These are phyloP conservation scores for Tolypocladium guangdongense DNA, from an alignment of 2,329 filamentous ascomycete species.

Conservation along the genomic window DNA sequence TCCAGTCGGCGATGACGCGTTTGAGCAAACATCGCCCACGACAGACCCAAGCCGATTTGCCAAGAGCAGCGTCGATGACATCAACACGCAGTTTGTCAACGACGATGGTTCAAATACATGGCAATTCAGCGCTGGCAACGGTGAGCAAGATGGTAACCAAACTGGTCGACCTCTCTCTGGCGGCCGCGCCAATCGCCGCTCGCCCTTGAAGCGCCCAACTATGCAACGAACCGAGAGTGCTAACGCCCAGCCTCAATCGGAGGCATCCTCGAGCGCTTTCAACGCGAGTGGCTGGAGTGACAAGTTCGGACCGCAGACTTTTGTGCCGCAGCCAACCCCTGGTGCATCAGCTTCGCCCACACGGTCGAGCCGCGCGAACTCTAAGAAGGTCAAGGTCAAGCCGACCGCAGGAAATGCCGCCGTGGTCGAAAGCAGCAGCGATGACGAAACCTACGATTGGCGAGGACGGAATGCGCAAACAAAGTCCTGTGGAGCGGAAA, in stretches of 20 bases:
- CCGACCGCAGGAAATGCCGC: slow-evolving; percentile 33
- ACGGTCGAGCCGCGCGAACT: slow-evolving; percentile 30
- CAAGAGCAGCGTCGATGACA: slow-evolving; percentile 45
- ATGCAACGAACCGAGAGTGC: slow-evolving; percentile 10
- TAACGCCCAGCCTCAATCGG: slow-evolving; percentile 10
- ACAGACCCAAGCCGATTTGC: slow-evolving; percentile 28
- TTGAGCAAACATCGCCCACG: slow-evolving; percentile 19
- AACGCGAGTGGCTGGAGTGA: slow-evolving; percentile 43
- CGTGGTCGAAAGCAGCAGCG: slow-evolving; percentile 35
- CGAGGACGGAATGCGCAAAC: slow-evolving; percentile 21
- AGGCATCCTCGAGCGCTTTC: slow-evolving; percentile 25
- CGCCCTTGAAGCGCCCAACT: slow-evolving; percentile 21
- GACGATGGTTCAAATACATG: slow-evolving; percentile 33
- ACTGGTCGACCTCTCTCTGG: slow-evolving; percentile 25
- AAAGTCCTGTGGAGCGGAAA: slow-evolving; percentile 23
- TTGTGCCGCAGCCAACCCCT: slow-evolving; percentile 33
- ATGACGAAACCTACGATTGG: slow-evolving; percentile 27
- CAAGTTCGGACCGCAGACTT: slow-evolving; percentile 43
- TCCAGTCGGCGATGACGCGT: slow-evolving; percentile 30
- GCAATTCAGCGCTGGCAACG: slow-evolving; percentile 41
- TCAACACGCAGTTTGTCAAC: slow-evolving; percentile 49
- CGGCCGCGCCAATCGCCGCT: slow-evolving; percentile 27
- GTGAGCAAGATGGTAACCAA: slow-evolving; percentile 15
- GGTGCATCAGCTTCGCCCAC: slow-evolving; percentile 32
- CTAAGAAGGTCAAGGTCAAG: slow-evolving; percentile 51